Conservation (phyloP, 371 early-diverging fungal species). For the Mucor velutinosus region DNA sequence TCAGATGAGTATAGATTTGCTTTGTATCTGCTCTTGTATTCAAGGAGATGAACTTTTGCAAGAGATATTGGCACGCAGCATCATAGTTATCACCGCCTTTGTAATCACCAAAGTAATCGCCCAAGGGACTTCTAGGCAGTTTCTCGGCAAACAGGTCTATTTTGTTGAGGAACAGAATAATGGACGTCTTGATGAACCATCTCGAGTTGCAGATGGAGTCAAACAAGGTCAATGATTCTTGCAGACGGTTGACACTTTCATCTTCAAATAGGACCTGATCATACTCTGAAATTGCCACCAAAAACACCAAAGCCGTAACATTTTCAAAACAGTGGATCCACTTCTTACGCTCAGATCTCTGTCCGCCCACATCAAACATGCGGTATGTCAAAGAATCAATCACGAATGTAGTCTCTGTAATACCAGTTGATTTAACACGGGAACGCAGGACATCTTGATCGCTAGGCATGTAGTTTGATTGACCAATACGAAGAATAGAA, state of each 20-base stretch:
- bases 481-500: slow-evolving; percentile 80
- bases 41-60: slow-evolving; percentile 45
- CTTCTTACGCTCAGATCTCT: slow-evolving; percentile 90
- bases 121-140: slow-evolving; percentile 61
- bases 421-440: slow-evolving; percentile 85
- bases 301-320: slow-evolving; percentile 91
- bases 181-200: slow-evolving; percentile 80
- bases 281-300: slow-evolving; percentile 94
- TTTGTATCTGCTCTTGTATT: slow-evolving; percentile 47
- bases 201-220: slow-evolving; percentile 78
- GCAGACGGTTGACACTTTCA: slow-evolving; percentile 74
- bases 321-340: slow-evolving; percentile 96
- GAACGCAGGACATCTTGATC: slow-evolving; percentile 87
- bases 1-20: slow-evolving; percentile 56
- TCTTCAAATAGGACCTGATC: slow-evolving; percentile 95
- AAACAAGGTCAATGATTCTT: slow-evolving; percentile 70
- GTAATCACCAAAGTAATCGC: slow-evolving; percentile 75
- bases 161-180: slow-evolving; percentile 86
- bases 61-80: slow-evolving; percentile 52
- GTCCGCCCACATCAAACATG: slow-evolving; percentile 96
- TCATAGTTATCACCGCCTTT: slow-evolving; percentile 71
- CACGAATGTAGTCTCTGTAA: slow-evolving; percentile 85
- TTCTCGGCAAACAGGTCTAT: slow-evolving; percentile 81
- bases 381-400: slow-evolving; percentile 79
- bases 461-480: slow-evolving; percentile 75